These are phyloP conservation scores for Calonectria henricotiae DNA, from an alignment of 2,329 filamentous ascomycete species.

Conservation along the genomic window DNA sequence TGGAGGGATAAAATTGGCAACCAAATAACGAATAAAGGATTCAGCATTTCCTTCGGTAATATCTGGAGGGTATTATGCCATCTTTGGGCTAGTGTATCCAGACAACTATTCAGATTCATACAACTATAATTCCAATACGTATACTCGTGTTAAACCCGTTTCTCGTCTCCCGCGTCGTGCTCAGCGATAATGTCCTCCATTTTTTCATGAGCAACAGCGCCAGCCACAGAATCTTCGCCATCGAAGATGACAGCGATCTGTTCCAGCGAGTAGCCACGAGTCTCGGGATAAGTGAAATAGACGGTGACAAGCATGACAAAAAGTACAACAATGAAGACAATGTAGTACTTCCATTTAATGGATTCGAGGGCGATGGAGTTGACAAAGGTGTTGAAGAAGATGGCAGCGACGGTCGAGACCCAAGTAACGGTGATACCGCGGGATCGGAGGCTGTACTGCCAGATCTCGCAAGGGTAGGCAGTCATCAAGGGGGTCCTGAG, in stretches of 20 bases:
- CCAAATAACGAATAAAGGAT: too few relatives aligned
- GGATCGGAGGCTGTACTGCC: conserved; percentile 53
- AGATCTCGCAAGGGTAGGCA: conserved; percentile 62
- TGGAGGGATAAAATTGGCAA: too few relatives aligned
- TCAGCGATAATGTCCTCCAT: conserved; percentile 34
- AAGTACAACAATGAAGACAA: conserved; percentile 45
- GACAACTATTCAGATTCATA: neutral
- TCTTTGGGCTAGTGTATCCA: conserved; percentile 1
- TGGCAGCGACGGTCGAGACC: conserved; percentile 57
- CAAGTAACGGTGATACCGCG: conserved; percentile 63
- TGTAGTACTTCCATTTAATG: conserved; percentile 45
- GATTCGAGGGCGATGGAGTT: conserved; percentile 51
- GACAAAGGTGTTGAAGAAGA: conserved; percentile 59
- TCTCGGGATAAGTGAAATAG: conserved; percentile 55
- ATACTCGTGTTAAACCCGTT: conserved; percentile 11
- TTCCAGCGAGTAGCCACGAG: conserved; percentile 52
- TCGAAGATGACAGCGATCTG: conserved; percentile 50
- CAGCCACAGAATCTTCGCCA: conserved; percentile 38
- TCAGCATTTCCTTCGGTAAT: conserved; percentile 1
- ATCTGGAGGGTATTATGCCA: conserved; percentile 32
- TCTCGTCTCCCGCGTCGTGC: conserved; percentile 24
- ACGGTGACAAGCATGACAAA: conserved; percentile 42
- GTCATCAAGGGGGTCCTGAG: conserved; percentile 61
- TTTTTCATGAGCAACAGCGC: conserved; percentile 36
- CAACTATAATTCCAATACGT: neutral